Evolutionary conservation across 352 stramenopile genomes (phyloP).

Genomic region (Pythium biforme): DNA sequence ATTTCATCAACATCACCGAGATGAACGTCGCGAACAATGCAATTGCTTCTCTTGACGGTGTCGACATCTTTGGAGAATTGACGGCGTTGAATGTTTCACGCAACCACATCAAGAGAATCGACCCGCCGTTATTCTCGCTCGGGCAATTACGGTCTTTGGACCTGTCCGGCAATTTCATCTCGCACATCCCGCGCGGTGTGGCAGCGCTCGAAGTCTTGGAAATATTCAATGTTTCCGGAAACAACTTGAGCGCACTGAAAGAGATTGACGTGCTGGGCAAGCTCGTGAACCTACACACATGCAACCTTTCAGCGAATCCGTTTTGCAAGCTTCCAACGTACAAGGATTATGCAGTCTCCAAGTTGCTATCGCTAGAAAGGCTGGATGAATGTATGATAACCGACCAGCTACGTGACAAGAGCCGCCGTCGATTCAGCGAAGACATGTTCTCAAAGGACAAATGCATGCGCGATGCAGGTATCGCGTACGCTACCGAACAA

Average conservation of each 20-base stretch:
- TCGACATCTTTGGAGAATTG: constrained; percentile 52
- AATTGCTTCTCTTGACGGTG: constrained; percentile 48
- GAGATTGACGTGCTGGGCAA: constrained; percentile 61
- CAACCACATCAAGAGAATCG: constrained; percentile 73
- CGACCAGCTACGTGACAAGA: constrained; percentile 46
- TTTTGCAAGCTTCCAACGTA: constrained; percentile 78
- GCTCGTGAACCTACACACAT: constrained; percentile 63
- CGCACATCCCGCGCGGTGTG: constrained; percentile 64
- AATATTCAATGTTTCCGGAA: constrained; percentile 64
- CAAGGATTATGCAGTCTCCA: constrained; percentile 69
- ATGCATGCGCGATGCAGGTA: constrained; percentile 41
- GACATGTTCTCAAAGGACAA: constrained; percentile 57
- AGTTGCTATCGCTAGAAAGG: constrained; percentile 54
- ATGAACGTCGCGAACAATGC: constrained; percentile 71
- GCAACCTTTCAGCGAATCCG: constrained; percentile 62
- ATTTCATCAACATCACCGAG: constrained; percentile 41
- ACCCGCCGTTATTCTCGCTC: constrained; percentile 43
- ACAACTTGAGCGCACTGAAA: constrained; percentile 67
- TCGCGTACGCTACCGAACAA: constrained; percentile 53
- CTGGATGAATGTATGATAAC: constrained; percentile 59
- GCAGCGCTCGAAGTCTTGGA: constrained; percentile 48
- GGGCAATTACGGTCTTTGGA: constrained; percentile 49
- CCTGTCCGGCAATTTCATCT: constrained; percentile 80
- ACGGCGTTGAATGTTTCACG: constrained; percentile 48
- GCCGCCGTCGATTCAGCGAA: constrained; percentile 58